Evolutionary conservation across 1,139 yeast species (phyloP).

Genomic region (Scheffersomyces parashehatae): DNA sequence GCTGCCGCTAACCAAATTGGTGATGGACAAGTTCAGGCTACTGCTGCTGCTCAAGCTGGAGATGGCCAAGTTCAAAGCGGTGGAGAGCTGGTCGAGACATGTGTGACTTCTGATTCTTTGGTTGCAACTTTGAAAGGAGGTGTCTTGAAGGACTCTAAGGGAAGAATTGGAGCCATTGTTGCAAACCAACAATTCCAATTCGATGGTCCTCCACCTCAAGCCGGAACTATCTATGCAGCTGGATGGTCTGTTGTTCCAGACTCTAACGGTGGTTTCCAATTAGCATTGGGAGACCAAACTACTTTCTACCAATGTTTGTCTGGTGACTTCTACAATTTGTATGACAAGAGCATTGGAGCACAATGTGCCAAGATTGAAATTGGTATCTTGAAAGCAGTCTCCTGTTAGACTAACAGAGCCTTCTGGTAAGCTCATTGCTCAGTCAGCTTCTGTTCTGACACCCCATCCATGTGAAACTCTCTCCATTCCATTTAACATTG

Average conservation of each 20-base stretch:
- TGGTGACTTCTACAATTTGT: conserved; percentile 46
- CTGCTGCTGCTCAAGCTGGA: conserved; percentile 2
- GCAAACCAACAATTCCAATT: conserved; percentile 49
- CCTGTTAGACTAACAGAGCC: conserved; percentile 19
- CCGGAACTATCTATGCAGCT: conserved; percentile 41
- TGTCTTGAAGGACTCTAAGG: conserved; percentile 31
- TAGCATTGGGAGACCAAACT: conserved; percentile 40
- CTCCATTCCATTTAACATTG: too few species aligned
- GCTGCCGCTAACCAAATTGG: conserved; percentile 28
- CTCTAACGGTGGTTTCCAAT: conserved; percentile 22
- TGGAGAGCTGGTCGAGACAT: conserved; percentile 14
- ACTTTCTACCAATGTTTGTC: conserved; percentile 45
- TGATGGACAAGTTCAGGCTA: conserved; percentile 36
- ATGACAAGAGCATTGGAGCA: conserved; percentile 38
- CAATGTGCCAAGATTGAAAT: conserved; percentile 42
- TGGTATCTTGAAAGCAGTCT: conserved; percentile 32
- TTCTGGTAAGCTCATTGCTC: too few species aligned
- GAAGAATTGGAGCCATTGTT: conserved; percentile 45
- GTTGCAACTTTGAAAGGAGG: conserved; percentile 29
- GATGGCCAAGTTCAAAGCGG: conserved; percentile 6
- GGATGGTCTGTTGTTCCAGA: conserved; percentile 38
- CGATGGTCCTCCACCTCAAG: conserved; percentile 48
- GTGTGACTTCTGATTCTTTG: conserved; percentile 30
- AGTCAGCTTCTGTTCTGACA: too few species aligned
- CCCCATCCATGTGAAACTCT: too few species aligned